A percentile compares a stretch with the other conserved stretches of the same genome.
Evolutionary conservation across 2,329 filamentous ascomycete species (phyloP).

Genomic region (Magnaporthiopsis poae): DNA sequence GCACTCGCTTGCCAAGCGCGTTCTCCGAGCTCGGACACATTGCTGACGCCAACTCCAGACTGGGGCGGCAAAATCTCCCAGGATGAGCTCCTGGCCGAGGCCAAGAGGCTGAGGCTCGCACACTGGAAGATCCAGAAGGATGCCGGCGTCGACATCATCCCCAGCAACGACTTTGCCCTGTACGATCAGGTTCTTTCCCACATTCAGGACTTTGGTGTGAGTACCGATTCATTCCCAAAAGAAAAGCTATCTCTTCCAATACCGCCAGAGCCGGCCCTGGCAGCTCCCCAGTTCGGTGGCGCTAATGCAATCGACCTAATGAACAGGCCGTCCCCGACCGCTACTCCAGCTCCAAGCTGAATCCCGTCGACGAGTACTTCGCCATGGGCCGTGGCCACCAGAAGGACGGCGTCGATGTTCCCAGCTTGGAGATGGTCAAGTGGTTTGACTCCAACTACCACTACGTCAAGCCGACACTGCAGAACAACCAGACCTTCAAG

Average conservation of each 20-base stretch:
- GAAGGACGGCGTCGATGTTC: slow-evolving; percentile 86
- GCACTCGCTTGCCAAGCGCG: slow-evolving; percentile 11
- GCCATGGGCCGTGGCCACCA: slow-evolving; percentile 99
- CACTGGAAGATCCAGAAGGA: slow-evolving; percentile 99
- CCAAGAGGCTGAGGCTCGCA: slow-evolving; percentile 87
- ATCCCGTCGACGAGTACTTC: slow-evolving; percentile 92
- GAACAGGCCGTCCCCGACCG: slow-evolving; percentile 75
- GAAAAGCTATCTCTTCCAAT: background rate
- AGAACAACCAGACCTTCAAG: slow-evolving; percentile 94
- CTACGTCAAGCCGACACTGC: slow-evolving; percentile 98
- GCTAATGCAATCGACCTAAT: background rate
- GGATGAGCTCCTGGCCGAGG: slow-evolving; percentile 82
- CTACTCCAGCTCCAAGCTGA: slow-evolving; percentile 82
- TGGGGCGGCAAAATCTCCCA: slow-evolving; percentile 93
- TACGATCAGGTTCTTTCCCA: slow-evolving; percentile 97
- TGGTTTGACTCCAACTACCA: slow-evolving; percentile 99
- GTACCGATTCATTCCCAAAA: slow-evolving; percentile 23
- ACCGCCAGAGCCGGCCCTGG: slow-evolving; percentile 1
- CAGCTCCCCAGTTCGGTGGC: background rate
- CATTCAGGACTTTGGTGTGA: slow-evolving; percentile 93
- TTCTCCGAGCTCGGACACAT: background rate
- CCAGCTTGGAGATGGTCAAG: slow-evolving; percentile 97
- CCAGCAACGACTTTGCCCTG: slow-evolving; percentile 98
- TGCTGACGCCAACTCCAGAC: slow-evolving; percentile 28
- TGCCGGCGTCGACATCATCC: slow-evolving; percentile 93